Conservation (phyloP, 2,329 filamentous ascomycete genomes). For the Blastomyces gilchristii region DNA sequence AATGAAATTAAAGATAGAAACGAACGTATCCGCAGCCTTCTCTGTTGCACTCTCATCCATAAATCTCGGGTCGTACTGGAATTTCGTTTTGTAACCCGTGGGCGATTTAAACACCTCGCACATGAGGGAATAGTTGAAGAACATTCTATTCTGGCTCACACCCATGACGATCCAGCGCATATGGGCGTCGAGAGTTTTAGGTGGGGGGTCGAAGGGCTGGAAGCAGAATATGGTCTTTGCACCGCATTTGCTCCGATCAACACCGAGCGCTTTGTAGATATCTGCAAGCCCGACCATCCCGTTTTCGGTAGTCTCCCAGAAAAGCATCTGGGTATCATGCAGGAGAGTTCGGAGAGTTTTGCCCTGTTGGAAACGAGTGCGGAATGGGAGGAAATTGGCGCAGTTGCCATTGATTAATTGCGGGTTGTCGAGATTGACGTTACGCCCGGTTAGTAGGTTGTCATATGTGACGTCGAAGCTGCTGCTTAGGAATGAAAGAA, state of each 20-base stretch:
- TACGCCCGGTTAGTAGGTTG: conserved; percentile 32
- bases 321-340: conserved; percentile 18
- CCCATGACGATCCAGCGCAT: conserved; percentile 6
- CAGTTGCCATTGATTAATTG: conserved; percentile 30
- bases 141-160: background rate
- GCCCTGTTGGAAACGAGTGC: conserved; percentile 14
- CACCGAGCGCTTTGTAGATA: conserved; percentile 20
- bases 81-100: conserved; percentile 1
- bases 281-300: conserved; percentile 21
- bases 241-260: conserved; percentile 12
- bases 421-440: conserved; percentile 28
- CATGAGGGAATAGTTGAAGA: background rate
- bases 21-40: background rate
- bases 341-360: conserved; percentile 15
- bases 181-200: background rate
- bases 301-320: conserved; percentile 26
- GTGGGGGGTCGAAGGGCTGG: conserved; percentile 26
- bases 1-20: background rate
- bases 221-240: conserved; percentile 23
- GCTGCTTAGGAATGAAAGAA: conserved; percentile 19
- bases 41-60: background rate
- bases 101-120: conserved; percentile 1
- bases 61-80: background rate
- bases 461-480: conserved; percentile 23
- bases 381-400: conserved; percentile 32